A percentile compares a stretch with the other conserved stretches of the same genome.
Conservation (phyloP, 768 basidiomycete genomes). For the Serendipita sp. region DNA sequence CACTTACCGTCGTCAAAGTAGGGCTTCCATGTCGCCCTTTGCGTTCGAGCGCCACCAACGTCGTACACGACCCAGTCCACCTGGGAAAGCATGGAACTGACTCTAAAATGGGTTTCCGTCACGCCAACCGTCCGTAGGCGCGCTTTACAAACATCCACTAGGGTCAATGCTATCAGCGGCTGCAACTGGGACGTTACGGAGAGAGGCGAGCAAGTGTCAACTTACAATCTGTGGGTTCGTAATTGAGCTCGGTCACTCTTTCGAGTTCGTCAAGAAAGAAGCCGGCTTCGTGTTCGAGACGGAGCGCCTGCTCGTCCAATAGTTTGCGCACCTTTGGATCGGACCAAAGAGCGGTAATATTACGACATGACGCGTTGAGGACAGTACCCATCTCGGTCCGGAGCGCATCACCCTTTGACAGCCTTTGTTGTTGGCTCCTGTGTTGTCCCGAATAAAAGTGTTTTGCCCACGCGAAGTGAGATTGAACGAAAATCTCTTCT, state of each 20-base stretch:
- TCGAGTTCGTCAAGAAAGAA: conserved; percentile 12
- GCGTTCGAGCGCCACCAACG: conserved; percentile 11
- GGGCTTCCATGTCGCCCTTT: conserved; percentile 9
- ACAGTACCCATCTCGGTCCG: not conserved
- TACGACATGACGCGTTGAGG: not conserved
- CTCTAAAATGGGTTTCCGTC: conserved; percentile 5
- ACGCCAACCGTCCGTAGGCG: conserved; percentile 12
- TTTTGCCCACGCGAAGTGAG: not conserved
- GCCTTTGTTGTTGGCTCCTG: not conserved
- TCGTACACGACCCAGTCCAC: conserved; percentile 7
- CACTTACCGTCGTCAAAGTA: conserved; percentile 11
- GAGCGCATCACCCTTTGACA: not conserved
- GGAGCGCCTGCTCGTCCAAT: conserved; percentile 6
- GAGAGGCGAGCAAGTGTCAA: not conserved
- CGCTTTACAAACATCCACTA: conserved; percentile 12
- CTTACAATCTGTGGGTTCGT: conserved; percentile 10
- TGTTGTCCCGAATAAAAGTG: not conserved
- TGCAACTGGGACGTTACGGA: not conserved
- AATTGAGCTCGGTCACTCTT: conserved; percentile 8
- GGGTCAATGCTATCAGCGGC: not conserved
- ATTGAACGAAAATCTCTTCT: not conserved
- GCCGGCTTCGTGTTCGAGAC: conserved; percentile 9
- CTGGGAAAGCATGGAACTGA: not conserved
- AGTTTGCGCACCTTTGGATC: conserved; percentile 7
- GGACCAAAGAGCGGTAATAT: conserved; percentile 9